Percentiles rank a stretch among this genome's conserved stretches.
Conservation (phyloP, 208 protist species). For the Porcisia deanei region DNA sequence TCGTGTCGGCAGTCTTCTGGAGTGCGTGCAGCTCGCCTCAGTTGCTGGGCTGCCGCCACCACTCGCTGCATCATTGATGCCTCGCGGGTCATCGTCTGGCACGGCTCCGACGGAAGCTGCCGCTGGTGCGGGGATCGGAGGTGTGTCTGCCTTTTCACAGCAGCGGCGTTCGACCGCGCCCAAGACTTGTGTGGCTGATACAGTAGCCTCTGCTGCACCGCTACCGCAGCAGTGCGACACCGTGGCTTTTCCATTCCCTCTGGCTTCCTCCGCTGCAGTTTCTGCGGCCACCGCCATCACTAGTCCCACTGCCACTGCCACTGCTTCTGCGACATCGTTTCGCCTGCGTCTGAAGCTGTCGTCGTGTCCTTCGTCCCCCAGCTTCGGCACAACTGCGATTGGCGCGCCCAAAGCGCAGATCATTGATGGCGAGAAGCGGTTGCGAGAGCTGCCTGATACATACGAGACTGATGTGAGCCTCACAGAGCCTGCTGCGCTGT, state of each 20-base stretch:
- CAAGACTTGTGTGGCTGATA: background rate
- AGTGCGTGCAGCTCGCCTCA: conserved; percentile 21
- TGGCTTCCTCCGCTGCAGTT: background rate
- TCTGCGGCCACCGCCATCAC: background rate
- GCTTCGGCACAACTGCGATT: background rate
- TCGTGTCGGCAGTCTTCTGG: conserved; percentile 15
- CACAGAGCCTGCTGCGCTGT: background rate
- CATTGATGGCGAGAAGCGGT: conserved; percentile 1
- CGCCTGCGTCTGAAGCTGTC: conserved; percentile 12
- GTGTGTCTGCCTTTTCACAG: background rate
- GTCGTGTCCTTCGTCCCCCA: background rate
- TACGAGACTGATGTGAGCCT: background rate
- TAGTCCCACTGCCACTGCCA: background rate
- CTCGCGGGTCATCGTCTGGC: background rate
- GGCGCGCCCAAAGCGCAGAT: background rate
- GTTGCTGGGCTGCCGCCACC: conserved; percentile 23
- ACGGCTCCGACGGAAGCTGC: background rate
- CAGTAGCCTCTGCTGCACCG: background rate
- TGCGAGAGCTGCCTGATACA: background rate
- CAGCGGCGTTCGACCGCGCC: background rate
- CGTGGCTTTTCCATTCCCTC: background rate
- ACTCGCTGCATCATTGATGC: conserved; percentile 14
- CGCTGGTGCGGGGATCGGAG: background rate
- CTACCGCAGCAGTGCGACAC: background rate
- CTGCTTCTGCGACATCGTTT: background rate